These are phyloP conservation scores for Dentipellis fragilis DNA, from an alignment of 768 basidiomycete genomes.

Conservation along the genomic window DNA sequence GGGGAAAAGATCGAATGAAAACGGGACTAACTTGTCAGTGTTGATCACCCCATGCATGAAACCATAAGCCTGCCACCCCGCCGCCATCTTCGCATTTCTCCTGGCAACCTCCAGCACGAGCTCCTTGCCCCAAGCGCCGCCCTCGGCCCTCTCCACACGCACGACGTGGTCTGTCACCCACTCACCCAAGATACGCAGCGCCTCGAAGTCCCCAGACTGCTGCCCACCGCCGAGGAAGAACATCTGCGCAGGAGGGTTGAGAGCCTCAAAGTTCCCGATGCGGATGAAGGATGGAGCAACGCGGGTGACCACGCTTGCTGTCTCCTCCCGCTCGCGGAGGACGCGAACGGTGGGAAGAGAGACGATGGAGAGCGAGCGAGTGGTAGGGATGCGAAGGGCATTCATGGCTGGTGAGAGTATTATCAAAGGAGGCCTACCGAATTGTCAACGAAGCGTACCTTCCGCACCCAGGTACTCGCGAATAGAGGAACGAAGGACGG, in stretches of 20 bases:
- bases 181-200: conserved; percentile 60
- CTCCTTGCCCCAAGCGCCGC: conserved; percentile 50
- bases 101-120: conserved; percentile 71
- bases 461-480: conserved; percentile 92
- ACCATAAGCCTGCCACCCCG: conserved; percentile 90
- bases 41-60: conserved; percentile 98
- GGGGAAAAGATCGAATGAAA: neutral
- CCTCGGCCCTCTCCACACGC: conserved; percentile 29
- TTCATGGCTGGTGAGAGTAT: conserved; percentile 38
- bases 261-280: conserved; percentile 83
- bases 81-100: conserved; percentile 88
- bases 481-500: conserved; percentile 89
- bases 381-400: conserved; percentile 84
- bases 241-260: conserved; percentile 55
- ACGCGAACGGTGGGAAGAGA: conserved; percentile 68
- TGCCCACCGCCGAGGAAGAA: conserved; percentile 74
- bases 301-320: conserved; percentile 66
- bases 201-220: conserved; percentile 66
- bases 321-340: conserved; percentile 61
- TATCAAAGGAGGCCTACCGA: neutral
- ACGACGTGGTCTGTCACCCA: conserved; percentile 64
- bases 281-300: conserved; percentile 87
- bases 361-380: conserved; percentile 75
- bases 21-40: conserved; percentile 73
- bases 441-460: conserved; percentile 35